Percentiles rank a stretch among this genome's conserved stretches.
These are phyloP conservation scores for Tieghemostelium lacteum DNA, from an alignment of 78 protist species.

Conservation along the genomic window DNA sequence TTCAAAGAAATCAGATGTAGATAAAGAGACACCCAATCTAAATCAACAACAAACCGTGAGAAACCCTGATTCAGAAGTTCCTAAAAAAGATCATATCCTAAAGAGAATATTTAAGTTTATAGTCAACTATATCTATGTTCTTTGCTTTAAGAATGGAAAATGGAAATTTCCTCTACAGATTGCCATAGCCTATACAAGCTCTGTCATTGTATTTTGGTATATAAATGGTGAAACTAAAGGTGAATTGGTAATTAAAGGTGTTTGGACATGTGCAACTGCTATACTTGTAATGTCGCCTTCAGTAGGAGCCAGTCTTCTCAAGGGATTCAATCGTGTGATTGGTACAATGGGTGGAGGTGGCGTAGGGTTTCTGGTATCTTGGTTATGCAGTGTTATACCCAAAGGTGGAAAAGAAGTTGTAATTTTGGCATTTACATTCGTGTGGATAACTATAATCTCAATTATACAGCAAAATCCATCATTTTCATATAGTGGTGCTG, in stretches of 20 bases:
- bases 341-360: conserved; percentile 35
- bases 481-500: conserved; percentile 39
- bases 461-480: conserved; percentile 52
- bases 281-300: conserved; percentile 47
- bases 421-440: background rate
- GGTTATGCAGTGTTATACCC: conserved; percentile 1
- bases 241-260: conserved; percentile 42
- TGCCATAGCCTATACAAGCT: background rate
- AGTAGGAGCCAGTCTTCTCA: conserved; percentile 22
- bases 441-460: background rate
- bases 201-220: conserved; percentile 31
- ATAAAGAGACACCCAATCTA: background rate
- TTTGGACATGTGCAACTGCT: conserved; percentile 60
- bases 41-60: background rate
- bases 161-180: conserved; percentile 58
- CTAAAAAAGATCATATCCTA: background rate
- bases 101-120: background rate
- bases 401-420: conserved; percentile 22
- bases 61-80: background rate
- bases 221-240: conserved; percentile 14
- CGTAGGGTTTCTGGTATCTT: conserved; percentile 24
- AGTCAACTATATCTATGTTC: background rate
- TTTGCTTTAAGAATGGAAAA: conserved; percentile 23
- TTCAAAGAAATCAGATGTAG: too few relatives aligned
- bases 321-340: conserved; percentile 40